phyloP scores from a whole-genome alignment of 306 rosid species.

The Cicer yamashitae region DNA sequence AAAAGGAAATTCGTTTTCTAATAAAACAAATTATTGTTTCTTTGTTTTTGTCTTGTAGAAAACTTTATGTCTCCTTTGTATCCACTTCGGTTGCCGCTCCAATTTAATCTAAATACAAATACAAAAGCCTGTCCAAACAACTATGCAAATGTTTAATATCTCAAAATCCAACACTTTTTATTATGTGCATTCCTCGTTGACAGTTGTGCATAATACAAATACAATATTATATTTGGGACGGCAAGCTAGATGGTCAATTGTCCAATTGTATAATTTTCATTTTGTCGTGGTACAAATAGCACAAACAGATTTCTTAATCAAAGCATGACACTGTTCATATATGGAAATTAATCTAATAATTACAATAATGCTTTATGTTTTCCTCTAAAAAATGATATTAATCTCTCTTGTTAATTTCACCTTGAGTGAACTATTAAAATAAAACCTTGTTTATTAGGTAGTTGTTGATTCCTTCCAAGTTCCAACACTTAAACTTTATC shows the following conservation, averaged over 20 bases:
- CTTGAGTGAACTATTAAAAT: slow-evolving; percentile 20
- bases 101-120: background rate
- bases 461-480: slow-evolving; percentile 22
- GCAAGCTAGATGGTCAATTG: slow-evolving; percentile 44
- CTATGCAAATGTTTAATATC: slow-evolving; percentile 30
- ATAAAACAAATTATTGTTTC: slow-evolving; percentile 11
- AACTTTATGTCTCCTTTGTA: background rate
- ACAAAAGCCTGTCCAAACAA: slow-evolving; percentile 49
- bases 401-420: slow-evolving; percentile 17
- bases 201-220: slow-evolving; percentile 13
- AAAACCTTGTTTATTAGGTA: slow-evolving; percentile 5
- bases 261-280: slow-evolving; percentile 25
- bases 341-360: too few relatives aligned
- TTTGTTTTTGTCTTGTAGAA: slow-evolving; percentile 28
- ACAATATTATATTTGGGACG: slow-evolving; percentile 39
- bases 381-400: too few relatives aligned
- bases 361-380: too few relatives aligned
- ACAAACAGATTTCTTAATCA: background rate
- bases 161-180: background rate
- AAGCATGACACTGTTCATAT: background rate
- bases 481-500: slow-evolving; percentile 1
- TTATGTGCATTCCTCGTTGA: background rate
- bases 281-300: slow-evolving; percentile 8
- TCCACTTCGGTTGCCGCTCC: slow-evolving; percentile 39
- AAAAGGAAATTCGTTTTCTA: background rate